A percentile compares a stretch with the other conserved stretches of the same genome.
These are phyloP conservation scores for Acephala macrosclerotiorum DNA, from an alignment of 2,329 filamentous ascomycete genomes.

Conservation along the genomic window DNA sequence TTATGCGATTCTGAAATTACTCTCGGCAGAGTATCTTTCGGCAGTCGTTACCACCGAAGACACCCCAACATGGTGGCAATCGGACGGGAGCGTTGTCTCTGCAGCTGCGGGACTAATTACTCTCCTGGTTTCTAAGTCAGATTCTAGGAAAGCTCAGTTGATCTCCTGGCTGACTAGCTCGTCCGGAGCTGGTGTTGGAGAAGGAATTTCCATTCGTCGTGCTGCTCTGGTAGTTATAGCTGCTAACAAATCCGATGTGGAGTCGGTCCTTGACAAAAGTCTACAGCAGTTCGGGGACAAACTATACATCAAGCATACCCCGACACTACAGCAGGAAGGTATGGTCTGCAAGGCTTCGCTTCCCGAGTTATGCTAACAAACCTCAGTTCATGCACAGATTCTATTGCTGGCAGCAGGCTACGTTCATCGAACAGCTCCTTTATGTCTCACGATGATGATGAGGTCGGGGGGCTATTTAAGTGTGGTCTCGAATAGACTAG, in stretches of 20 bases:
- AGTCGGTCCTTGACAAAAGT: constrained; percentile 69
- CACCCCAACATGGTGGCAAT: constrained; percentile 42
- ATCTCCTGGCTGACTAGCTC: constrained; percentile 70
- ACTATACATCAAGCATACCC: constrained; percentile 84
- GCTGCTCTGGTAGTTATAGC: constrained; percentile 67
- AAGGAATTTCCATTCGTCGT: constrained; percentile 70
- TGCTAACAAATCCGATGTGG: constrained; percentile 58
- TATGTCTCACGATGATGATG: constrained; percentile 72
- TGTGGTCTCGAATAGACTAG: constrained; percentile 84
- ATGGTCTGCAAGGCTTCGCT: constrained; percentile 36
- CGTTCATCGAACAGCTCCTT: constrained; percentile 69
- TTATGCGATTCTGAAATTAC: constrained; percentile 36
- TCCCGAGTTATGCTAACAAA: neutral
- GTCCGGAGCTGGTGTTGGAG: constrained; percentile 70
- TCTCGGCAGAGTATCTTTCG: constrained; percentile 39
- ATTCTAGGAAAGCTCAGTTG: constrained; percentile 60
- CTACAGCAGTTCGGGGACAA: constrained; percentile 82
- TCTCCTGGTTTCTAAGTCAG: constrained; percentile 55
- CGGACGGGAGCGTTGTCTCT: constrained; percentile 52
- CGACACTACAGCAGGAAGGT: constrained; percentile 91
- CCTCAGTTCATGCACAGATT: constrained; percentile 78
- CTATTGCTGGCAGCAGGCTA: constrained; percentile 81
- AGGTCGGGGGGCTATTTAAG: constrained; percentile 78
- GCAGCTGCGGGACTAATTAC: constrained; percentile 66
- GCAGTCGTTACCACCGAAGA: constrained; percentile 35